Base-by-base conservation (phyloP, 2,329 filamentous ascomycete species). In the Fusarium nodosum region DNA sequence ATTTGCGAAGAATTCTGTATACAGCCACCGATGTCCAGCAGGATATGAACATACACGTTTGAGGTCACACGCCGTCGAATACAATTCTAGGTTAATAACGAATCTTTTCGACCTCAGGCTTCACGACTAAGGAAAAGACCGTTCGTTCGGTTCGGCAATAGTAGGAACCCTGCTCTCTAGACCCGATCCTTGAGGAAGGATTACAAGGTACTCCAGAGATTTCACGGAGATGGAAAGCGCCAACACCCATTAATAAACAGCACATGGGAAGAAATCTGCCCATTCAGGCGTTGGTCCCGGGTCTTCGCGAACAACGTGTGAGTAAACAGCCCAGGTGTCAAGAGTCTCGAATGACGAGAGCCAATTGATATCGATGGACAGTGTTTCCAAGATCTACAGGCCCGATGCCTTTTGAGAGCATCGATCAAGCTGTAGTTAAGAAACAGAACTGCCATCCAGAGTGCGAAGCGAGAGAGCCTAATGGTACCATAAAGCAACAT, bases 211-310 rank as follows among this genome's bases (percentile, higher is more conserved):
- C 62, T 65, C 62, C 62, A 65, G 62, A 65, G 31, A 65, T 68
- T 70, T 52, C 41, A 72, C 64, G 60, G 66, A 67, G 71, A 73
- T 61, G 56, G 39, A 51, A 46, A 56, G 55, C 55, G 60, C 61
- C 66, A 66, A 58, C 51, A 48, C 59, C 65, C 61, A 65, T 66
- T 60, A 59, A 65, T 34, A 66, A 71, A 69, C 73, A 74, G 62
- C 69, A 53, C 68, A 72, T 68, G 61, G 42, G 60, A 57, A 51
- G 39, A 56, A 65, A 75, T 75, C 73, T 72, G 73, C 60, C 68
- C 73, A 75, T 72, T 46, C 68, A 69, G 70, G 70, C 72, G 70
- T 56, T 62, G 56, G 46, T 69, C 64, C 72, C 72, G 72, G 72
- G 64, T 66, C 68, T 70, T 71, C 64, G 59, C 67, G 67, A 69